Evolutionary conservation across 106 monocot species (phyloP).

Genomic region (Hemerocallis citrina): DNA sequence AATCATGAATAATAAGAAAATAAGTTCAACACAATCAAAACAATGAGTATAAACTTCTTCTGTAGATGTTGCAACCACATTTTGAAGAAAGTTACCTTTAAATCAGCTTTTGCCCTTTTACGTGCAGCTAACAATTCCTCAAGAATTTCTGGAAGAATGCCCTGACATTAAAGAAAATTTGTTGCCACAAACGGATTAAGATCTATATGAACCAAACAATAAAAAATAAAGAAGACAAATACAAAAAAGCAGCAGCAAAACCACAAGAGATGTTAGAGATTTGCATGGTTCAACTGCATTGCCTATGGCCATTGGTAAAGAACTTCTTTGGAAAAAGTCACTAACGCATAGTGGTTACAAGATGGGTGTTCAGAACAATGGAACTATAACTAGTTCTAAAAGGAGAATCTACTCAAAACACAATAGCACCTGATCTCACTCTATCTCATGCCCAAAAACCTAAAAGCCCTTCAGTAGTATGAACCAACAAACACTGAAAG

Average conservation of each 20-base stretch:
- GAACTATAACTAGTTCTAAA: too few relatives aligned
- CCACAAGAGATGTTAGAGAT: too few relatives aligned
- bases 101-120: conserved; percentile 98
- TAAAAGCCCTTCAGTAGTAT: not conserved
- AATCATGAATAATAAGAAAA: too few relatives aligned
- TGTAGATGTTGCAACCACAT: not conserved
- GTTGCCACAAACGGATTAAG: not conserved
- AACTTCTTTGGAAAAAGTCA: not conserved
- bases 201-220: not conserved
- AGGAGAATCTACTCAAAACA: too few relatives aligned
- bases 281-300: too few relatives aligned
- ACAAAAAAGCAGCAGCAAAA: not conserved
- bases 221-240: not conserved
- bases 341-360: not conserved
- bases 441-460: not conserved
- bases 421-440: not conserved
- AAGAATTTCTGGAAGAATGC: conserved; percentile 97
- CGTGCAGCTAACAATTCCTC: conserved; percentile 98
- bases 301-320: too few relatives aligned
- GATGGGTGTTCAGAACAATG: not conserved
- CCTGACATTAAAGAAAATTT: conserved; percentile 32
- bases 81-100: conserved; percentile 49
- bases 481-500: not conserved
- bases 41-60: too few relatives aligned
- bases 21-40: too few relatives aligned